A percentile compares a stretch with the other conserved stretches of the same genome.
Evolutionary conservation across 768 basidiomycete genomes (phyloP).

Genomic region (Leucogyrophana mollusca): DNA sequence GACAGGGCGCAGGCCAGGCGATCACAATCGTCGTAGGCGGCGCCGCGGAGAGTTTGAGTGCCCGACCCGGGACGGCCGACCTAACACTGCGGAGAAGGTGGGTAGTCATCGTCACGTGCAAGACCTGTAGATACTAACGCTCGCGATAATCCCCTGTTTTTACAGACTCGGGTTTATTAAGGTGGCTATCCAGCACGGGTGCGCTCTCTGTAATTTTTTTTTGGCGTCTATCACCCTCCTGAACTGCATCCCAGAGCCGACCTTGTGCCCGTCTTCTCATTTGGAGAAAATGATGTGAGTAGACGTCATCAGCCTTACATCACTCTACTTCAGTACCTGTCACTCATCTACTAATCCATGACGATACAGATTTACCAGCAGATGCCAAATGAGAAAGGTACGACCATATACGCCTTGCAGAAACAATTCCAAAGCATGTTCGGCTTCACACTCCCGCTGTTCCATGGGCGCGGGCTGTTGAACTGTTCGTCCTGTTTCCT

Average conservation of each 20-base stretch:
- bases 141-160: too few relatives aligned
- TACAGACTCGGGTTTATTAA: constrained; percentile 91
- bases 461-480: constrained; percentile 91
- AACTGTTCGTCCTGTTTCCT: constrained; percentile 68
- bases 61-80: constrained; percentile 96
- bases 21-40: constrained; percentile 97
- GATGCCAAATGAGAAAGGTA: constrained; percentile 94
- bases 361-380: constrained; percentile 84
- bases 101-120: constrained; percentile 11
- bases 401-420: constrained; percentile 81
- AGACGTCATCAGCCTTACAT: neutral
- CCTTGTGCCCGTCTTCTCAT: constrained; percentile 96
- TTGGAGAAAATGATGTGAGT: constrained; percentile 96
- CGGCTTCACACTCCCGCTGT: constrained; percentile 96
- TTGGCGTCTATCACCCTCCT: neutral
- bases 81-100: constrained; percentile 74
- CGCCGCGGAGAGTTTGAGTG: constrained; percentile 90
- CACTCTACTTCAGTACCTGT: neutral
- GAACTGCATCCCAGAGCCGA: constrained; percentile 76
- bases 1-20: constrained; percentile 59
- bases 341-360: neutral
- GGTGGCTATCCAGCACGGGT: constrained; percentile 88
- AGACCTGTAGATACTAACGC: too few relatives aligned
- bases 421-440: constrained; percentile 90
- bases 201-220: too few relatives aligned